These are phyloP conservation scores for Tagetes patula DNA, from an alignment of 129 eudicot genomes.

Conservation along the genomic window DNA sequence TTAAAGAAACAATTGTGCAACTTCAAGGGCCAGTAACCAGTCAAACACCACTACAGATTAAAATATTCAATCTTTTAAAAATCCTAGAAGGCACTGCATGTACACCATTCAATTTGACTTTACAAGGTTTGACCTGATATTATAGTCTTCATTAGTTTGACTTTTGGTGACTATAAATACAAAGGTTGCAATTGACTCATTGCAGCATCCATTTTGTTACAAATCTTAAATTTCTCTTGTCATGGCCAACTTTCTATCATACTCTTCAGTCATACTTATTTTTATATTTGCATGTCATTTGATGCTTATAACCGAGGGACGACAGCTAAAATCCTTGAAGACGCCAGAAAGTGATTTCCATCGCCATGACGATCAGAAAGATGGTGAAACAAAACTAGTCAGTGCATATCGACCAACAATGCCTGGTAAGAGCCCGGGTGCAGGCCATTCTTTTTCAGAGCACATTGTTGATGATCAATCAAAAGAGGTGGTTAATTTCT, in stretches of 20 bases:
- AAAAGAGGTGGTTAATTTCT: slow-evolving; percentile 3
- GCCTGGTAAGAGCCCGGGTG: slow-evolving; percentile 58
- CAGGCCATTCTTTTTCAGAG: slow-evolving; percentile 35
- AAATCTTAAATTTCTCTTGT: slow-evolving; percentile 10
- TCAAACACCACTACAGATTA: slow-evolving; percentile 29
- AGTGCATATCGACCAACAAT: slow-evolving; percentile 46
- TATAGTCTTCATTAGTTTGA: slow-evolving; percentile 17
- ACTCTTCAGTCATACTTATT: slow-evolving; percentile 23
- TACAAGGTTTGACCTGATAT: slow-evolving; percentile 3
- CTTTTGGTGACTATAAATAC: slow-evolving; percentile 43
- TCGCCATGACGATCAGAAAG: not conserved
- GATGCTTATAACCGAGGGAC: slow-evolving; percentile 37
- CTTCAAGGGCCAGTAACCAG: slow-evolving; percentile 25
- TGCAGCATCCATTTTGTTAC: slow-evolving; percentile 22
- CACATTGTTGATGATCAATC: slow-evolving; percentile 20
- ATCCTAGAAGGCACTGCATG: slow-evolving; percentile 1
- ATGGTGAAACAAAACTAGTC: slow-evolving; percentile 4
- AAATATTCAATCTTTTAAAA: slow-evolving; percentile 4
- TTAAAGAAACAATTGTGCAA: slow-evolving; percentile 28
- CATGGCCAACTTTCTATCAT: slow-evolving; percentile 35
- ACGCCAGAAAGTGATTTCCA: slow-evolving; percentile 1
- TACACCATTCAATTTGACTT: slow-evolving; percentile 13
- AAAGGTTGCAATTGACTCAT: slow-evolving; percentile 18
- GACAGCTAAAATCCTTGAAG: slow-evolving; percentile 31
- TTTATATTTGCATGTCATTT: slow-evolving; percentile 17